These are phyloP conservation scores for Panicum virgatum DNA, from an alignment of 202 grass and related monocot species.

Conservation along the genomic window DNA sequence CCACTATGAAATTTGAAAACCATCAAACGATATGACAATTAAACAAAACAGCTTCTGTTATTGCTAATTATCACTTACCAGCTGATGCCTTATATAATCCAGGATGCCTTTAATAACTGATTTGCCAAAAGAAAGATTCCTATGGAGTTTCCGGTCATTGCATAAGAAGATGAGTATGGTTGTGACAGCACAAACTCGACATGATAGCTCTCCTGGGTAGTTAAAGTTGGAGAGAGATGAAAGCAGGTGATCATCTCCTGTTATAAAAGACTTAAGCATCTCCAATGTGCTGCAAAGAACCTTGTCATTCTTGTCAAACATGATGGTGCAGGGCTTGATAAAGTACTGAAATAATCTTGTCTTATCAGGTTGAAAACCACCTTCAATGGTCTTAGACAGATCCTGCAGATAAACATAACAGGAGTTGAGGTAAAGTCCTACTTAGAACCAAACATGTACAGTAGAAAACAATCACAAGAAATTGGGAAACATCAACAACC, in stretches of 20 bases:
- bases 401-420: conserved; percentile 52
- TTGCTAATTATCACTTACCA: conserved; percentile 47
- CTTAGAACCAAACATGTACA: neutral
- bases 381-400: conserved; percentile 55
- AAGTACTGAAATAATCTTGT: conserved; percentile 55
- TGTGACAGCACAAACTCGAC: conserved; percentile 45
- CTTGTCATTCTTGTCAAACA: conserved; percentile 60
- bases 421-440: conserved; percentile 11
- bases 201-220: conserved; percentile 44
- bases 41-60: conserved; percentile 17
- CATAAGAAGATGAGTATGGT: conserved; percentile 56
- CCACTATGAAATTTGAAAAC: conserved; percentile 6
- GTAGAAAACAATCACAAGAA: conserved; percentile 16
- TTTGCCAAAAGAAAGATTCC: conserved; percentile 59
- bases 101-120: conserved; percentile 50
- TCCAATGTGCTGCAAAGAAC: conserved; percentile 56
- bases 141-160: conserved; percentile 59
- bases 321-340: conserved; percentile 55
- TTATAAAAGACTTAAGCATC: conserved; percentile 56
- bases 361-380: conserved; percentile 46
- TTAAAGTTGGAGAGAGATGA: conserved; percentile 41
- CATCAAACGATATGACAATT: conserved; percentile 18
- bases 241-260: conserved; percentile 35
- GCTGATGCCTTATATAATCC: conserved; percentile 41
- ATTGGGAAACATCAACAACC: neutral